Evolutionary conservation across 768 basidiomycete genomes (phyloP), one percentile per base, ranked within the genome.

Genomic region (Baorangia bicolor): DNA sequence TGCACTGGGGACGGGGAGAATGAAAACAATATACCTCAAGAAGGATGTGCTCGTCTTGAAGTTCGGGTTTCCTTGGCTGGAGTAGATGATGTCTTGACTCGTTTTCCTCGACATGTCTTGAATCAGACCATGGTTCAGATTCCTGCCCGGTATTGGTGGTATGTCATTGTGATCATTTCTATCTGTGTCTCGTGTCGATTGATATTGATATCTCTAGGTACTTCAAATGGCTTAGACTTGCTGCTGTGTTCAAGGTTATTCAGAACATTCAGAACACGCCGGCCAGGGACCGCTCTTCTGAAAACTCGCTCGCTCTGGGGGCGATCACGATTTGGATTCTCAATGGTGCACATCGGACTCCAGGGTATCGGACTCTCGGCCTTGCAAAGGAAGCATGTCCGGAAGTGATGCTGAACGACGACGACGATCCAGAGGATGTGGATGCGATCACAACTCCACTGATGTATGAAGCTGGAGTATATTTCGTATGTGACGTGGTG

Each of bases 241-340:
- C 33, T 13, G 37, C 28, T 0, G 8, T 39, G 0, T 20, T 37
- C 23, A 2, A 6, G 0, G 8, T 56, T 1, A 27, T 56, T 0
- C 4, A 12, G 0, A 59, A 56, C 16, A 2, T 59, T 5, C 18
- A 41, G 0, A 6, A 3, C 2, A 16, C n/a, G 18, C 6, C 35
- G 7, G 8, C 18, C n/a, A n/a, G n/a, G n/a, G n/a, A 49, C 18
- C 45, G 20, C 7, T 18, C n/a, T 18, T 39, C 25, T 1, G 51
- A 48, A 6, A 49, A 34, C 14, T 1, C 14, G 1, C 31, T 58
- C 2, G 53, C 47, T n/a, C 37, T 58, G 1, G 35, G 35, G 3
- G 57, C 53, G 2, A 58, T 55, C 2, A 20, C 8, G 3, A 40
- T 58, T 1, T 58, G 57, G 57, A 55, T 58, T 6, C 9, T 55